Evolutionary conservation across 2,329 filamentous ascomycete genomes (phyloP).

Genomic region (Ophiobolus disseminans): DNA sequence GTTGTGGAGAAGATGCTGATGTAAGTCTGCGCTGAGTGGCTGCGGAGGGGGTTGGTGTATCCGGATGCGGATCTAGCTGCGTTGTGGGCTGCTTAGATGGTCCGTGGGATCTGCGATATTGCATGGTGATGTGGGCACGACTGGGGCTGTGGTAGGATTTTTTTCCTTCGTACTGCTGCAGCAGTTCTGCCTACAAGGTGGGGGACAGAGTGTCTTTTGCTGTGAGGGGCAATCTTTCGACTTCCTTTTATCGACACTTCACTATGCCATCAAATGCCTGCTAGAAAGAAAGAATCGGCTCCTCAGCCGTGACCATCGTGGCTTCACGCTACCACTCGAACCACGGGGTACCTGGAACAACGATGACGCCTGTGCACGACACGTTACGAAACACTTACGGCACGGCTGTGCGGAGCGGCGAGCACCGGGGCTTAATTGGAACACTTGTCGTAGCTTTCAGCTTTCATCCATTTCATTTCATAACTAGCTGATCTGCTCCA

Average conservation of each 20-base stretch:
- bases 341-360: conserved; percentile 24
- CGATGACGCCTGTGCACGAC: conserved; percentile 34
- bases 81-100: neutral
- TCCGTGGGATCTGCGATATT: no score
- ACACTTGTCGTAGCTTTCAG: conserved; percentile 2
- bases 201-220: no score
- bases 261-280: neutral
- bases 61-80: neutral
- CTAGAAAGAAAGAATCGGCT: conserved; percentile 1
- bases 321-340: conserved; percentile 18
- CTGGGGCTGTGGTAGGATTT: neutral
- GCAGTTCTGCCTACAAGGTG: no score
- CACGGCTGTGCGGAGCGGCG: conserved; percentile 27
- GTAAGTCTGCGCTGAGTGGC: conserved; percentile 6
- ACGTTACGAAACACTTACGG: conserved; percentile 37
- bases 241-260: neutral
- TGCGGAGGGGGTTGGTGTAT: neutral
- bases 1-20: conserved; percentile 9
- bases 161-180: no score
- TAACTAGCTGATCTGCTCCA: conserved; percentile 26
- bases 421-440: conserved; percentile 23
- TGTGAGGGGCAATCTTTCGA: no score
- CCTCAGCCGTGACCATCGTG: conserved; percentile 7
- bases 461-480: conserved; percentile 25
- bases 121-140: neutral